Evolutionary conservation across 441 rosid genomes (phyloP).

Genomic region (Heliophila coronopifolia): DNA sequence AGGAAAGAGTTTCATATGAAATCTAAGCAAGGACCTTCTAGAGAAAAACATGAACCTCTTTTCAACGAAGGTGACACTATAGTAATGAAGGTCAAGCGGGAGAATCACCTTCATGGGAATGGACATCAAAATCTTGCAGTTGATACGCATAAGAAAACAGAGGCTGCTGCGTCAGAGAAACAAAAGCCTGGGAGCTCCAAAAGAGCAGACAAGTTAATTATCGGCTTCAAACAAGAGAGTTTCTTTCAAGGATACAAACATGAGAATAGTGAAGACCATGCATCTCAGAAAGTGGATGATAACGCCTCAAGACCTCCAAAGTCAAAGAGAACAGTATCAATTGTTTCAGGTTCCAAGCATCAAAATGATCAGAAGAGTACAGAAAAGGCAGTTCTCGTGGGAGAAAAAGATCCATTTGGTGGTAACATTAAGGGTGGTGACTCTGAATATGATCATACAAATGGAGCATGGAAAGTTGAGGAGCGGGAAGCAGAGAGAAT

Average conservation of each 20-base stretch:
- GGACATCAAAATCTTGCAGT: conserved; percentile 17
- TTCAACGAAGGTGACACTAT: conserved; percentile 32
- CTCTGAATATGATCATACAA: conserved; percentile 10
- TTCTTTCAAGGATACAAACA: conserved; percentile 29
- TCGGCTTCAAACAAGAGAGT: conserved; percentile 31
- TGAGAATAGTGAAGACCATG: conserved; percentile 31
- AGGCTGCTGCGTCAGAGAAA: conserved; percentile 21
- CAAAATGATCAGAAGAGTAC: conserved; percentile 35
- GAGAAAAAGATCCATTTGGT: conserved; percentile 28
- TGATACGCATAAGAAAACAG: conserved; percentile 19
- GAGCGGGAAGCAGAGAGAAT: conserved; percentile 30
- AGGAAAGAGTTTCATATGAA: not conserved
- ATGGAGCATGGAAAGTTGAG: conserved; percentile 27
- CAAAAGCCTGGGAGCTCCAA: conserved; percentile 17
- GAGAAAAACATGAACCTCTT: conserved; percentile 27
- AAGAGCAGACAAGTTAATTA: conserved; percentile 20
- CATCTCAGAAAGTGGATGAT: conserved; percentile 37
- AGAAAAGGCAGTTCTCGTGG: conserved; percentile 38
- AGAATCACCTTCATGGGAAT: conserved; percentile 23
- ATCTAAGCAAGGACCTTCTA: not conserved
- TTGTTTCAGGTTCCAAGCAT: conserved; percentile 26
- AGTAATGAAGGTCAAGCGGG: conserved; percentile 32
- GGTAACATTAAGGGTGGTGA: conserved; percentile 25
- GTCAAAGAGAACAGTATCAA: conserved; percentile 34
- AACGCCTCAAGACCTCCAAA: conserved; percentile 35